Conservation (phyloP, 1,284 basidiomycete species). For the Pterulicium gracile region DNA sequence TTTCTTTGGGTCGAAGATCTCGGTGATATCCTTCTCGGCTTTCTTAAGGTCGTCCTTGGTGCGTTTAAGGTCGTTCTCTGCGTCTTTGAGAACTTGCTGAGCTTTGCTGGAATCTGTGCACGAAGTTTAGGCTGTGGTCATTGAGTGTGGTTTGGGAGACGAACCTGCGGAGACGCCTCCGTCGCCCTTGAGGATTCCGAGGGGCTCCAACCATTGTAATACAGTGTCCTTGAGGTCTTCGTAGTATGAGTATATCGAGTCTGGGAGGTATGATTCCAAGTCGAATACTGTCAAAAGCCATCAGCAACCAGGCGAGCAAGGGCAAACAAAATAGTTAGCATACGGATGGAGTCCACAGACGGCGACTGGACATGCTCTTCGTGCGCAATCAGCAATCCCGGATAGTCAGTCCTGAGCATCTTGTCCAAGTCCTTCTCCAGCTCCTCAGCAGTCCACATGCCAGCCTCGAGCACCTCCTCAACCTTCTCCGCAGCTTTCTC, state of each 20-base stretch:
- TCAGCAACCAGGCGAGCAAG: conserved; percentile 8
- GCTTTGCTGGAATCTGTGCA: conserved; percentile 43
- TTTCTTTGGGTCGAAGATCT: conserved; percentile 51
- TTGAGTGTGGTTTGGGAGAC: conserved; percentile 3
- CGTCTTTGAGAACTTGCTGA: conserved; percentile 52
- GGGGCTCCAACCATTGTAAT: conserved; percentile 49
- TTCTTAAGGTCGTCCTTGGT: conserved; percentile 36
- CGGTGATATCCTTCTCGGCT: conserved; percentile 41
- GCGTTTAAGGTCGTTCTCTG: conserved; percentile 40
- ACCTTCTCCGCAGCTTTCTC: conserved; percentile 24
- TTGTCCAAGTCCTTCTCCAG: conserved; percentile 53
- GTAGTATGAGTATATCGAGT: conserved; percentile 68
- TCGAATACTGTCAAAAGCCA: conserved; percentile 55
- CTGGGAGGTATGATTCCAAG: conserved; percentile 80
- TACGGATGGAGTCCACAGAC: conserved; percentile 39
- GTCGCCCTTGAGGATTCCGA: conserved; percentile 48
- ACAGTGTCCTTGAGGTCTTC: conserved; percentile 58
- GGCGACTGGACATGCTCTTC: conserved; percentile 50
- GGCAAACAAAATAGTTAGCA: conserved; percentile 17
- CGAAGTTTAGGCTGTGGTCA: background rate
- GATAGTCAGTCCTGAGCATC: conserved; percentile 63
- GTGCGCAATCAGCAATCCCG: conserved; percentile 64
- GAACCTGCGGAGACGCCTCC: conserved; percentile 34
- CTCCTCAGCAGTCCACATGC: conserved; percentile 40
- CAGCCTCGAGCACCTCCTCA: conserved; percentile 34